Evolutionary conservation across 2,329 filamentous ascomycete species (phyloP), one percentile per base, ranked within the genome.

Genomic region (Fusarium sp.): DNA sequence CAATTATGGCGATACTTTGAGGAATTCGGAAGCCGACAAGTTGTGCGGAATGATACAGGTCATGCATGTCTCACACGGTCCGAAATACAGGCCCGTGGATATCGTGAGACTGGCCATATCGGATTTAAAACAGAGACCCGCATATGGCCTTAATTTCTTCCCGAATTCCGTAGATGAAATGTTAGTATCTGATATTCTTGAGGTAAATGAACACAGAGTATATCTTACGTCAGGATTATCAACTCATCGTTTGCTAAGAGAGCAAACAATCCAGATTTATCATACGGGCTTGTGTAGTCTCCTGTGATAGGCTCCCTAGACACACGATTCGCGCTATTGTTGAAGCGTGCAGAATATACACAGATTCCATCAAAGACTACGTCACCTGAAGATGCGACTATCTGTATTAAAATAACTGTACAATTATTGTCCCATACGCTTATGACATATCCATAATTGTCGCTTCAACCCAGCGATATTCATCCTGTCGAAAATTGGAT

Each of bases 21-120:
- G 40, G 45, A 51, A 34, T 43, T 47, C 60, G 60, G 60, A 46
- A 58, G 45, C 60, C 60, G 60, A 47, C 32, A 43, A 10, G 9
- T 32, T 38, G 2, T 7, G 12, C n/a, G 4, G 12, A 30, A 11
- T 21, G 32, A 61, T 28, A 20, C n/a, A 8, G 24, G 34, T 26
- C 7, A 24, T 42, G 10, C 7, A 24, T 42, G 10, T 48, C 40
- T 42, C 21, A 26, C 21, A 11, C 5, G 4, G n/a, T n/a, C 15
- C 5, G 3, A 12, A 24, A 17, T 1, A 12, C 8, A 10, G 28
- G 17, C 4, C 39, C 4, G 26, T 39, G 1, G 6, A 28, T 20
- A 12, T 11, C 2, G 10, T 5, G 15, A 32, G 11, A 20, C 12
- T 20, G 5, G 7, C 26, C 6, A 26, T 5, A 1, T 12, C 1